phyloP scores from a whole-genome alignment of 2,329 filamentous ascomycete genomes.

The Nemania abortiva region DNA sequence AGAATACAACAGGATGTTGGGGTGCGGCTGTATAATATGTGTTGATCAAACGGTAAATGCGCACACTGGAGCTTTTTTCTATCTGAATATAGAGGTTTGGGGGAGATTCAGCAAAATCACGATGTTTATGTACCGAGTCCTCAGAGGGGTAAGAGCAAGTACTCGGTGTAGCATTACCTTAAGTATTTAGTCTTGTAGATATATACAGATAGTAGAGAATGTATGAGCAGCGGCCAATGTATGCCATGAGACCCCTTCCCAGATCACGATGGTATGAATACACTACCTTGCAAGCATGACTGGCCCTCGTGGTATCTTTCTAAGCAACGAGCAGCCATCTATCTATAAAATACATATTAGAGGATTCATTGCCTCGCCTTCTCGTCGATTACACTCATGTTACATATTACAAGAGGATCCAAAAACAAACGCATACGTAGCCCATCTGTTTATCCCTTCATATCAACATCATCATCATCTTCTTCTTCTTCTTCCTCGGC shows the following conservation, averaged over 20 bases:
- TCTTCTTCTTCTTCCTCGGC: constrained; percentile 19
- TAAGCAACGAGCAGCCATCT: not conserved
- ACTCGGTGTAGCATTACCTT: not conserved
- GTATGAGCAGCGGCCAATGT: not conserved
- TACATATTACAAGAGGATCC: not conserved
- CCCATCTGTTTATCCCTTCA: constrained; percentile 18
- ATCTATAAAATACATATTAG: not conserved
- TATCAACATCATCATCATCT: not conserved
- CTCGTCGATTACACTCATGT: not conserved
- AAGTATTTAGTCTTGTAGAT: not conserved
- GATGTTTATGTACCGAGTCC: not conserved
- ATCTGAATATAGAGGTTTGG: not conserved
- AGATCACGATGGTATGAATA: not conserved
- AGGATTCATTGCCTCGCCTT: not conserved
- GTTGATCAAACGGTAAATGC: not conserved
- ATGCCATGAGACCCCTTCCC: not conserved
- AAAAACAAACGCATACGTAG: not conserved
- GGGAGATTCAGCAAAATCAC: not conserved
- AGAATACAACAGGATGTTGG: too few species aligned
- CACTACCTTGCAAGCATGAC: not conserved
- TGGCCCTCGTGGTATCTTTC: not conserved
- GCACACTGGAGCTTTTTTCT: not conserved
- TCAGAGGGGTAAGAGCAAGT: not conserved
- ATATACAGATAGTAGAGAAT: not conserved
- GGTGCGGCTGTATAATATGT: not conserved